Conservation (phyloP, 2,329 filamentous ascomycete species). For the Clarireedia monteithiana region DNA sequence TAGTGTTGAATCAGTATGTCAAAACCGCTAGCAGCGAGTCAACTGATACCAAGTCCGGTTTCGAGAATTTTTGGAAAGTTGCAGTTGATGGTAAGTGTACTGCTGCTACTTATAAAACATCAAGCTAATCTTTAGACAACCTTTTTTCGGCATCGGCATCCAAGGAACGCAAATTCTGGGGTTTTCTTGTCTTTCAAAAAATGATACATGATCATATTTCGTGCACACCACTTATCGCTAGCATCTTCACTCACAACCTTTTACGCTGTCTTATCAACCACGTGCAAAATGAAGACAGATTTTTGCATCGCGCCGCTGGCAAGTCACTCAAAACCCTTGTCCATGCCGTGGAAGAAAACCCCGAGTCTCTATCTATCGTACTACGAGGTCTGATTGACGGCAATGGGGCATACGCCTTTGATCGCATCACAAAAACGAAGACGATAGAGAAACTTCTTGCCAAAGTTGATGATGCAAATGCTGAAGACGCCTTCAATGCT, state of each 20-base stretch:
- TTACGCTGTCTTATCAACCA: conserved; percentile 79
- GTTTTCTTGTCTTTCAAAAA: conserved; percentile 79
- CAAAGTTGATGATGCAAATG: conserved; percentile 20
- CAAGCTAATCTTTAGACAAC: conserved; percentile 48
- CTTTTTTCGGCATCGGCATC: conserved; percentile 78
- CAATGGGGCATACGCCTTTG: conserved; percentile 70
- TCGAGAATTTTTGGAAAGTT: conserved; percentile 76
- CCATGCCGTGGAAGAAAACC: conserved; percentile 52
- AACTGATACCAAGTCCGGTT: conserved; percentile 33
- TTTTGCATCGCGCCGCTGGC: conserved; percentile 70
- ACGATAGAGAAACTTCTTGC: conserved; percentile 57
- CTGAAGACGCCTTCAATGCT: conserved; percentile 38
- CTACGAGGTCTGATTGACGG: conserved; percentile 62
- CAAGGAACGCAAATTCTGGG: conserved; percentile 84
- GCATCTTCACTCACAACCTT: conserved; percentile 75
- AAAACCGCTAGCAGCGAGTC: conserved; percentile 27
- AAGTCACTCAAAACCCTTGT: conserved; percentile 69
- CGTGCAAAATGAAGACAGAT: conserved; percentile 66
- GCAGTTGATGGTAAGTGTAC: conserved; percentile 71
- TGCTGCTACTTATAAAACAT: background rate
- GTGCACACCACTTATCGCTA: conserved; percentile 42
- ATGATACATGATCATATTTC: conserved; percentile 50
- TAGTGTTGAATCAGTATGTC: conserved; percentile 55
- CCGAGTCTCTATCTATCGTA: conserved; percentile 50
- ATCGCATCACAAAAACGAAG: conserved; percentile 78